Base-by-base conservation (phyloP, 192 early-diverging fungal genomes). In the Coemansia sp. region DNA sequence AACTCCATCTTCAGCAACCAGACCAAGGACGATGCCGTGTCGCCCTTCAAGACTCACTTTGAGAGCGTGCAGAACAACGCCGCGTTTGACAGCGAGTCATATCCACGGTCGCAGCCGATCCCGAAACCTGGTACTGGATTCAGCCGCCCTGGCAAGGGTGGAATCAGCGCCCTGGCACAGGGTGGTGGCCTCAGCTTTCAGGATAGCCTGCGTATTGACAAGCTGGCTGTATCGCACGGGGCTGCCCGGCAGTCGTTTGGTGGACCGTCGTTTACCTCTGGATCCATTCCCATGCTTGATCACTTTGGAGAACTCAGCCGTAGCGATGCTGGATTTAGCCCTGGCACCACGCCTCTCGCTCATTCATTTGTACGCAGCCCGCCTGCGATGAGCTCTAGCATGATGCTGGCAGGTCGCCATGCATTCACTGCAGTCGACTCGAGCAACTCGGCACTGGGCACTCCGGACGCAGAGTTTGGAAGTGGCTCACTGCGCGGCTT, bases 231-330 rank as follows among this genome's bases (percentile, higher is more conserved):
- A 41, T 76, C 79, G 32, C 74, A 82, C 37, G 62, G 74, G 41
- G 68, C 68, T 20, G 71, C 70, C 22, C 73, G 75, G 22, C 74
- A 76, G 60, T 61, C 63, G 44, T 76, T 82, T 68, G 67, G 67
- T 8, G 71, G 74, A 20, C 75, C 80, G 45, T 76, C 75, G 60
- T 83, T 78, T 43, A 16, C 74, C 61, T 68, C 80, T 1, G 72
- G 75, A 59, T 78, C 76, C 3, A 83, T 83, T 22, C 80, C 80
- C 32, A 64, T 83, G 52, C 69, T 83, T 41, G 80, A 83, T 53
- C 75, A 83, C 49, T 83, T 70, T 60, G 55, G 55, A n/a, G 55
- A 58, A 15, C 32, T 37, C 55, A 58, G 32, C 32, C 71, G 76
- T 38, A 64, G 61, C 29, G 71, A 69, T 9, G 39, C 62, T n/a